Conservation (phyloP, 345 rosid genomes). For the Chamaenerion angustifolium region DNA sequence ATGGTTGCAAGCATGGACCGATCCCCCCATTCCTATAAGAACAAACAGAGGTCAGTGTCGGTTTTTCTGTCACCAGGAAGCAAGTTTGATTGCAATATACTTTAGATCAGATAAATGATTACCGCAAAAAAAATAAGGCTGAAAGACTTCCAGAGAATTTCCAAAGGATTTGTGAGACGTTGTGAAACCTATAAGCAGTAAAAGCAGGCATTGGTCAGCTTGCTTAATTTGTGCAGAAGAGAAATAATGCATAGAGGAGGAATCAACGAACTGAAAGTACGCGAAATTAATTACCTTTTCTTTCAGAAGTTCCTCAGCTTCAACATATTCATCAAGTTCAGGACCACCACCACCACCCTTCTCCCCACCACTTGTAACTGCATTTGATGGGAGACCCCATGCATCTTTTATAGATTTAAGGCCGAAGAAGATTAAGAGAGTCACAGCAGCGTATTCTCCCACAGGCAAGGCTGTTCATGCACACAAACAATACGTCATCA, state of each 20-base stretch:
- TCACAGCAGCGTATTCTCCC: slow-evolving; percentile 92
- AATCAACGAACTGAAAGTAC: neutral
- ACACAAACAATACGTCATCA: too few species aligned
- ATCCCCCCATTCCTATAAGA: slow-evolving; percentile 96
- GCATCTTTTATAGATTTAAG: slow-evolving; percentile 94
- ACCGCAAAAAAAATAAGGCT: slow-evolving; percentile 96
- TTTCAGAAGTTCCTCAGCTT: slow-evolving; percentile 95
- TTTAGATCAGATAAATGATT: slow-evolving; percentile 15
- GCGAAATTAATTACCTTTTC: slow-evolving; percentile 45
- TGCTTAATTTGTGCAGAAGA: neutral
- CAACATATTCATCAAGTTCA: slow-evolving; percentile 68
- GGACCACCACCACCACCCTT: slow-evolving; percentile 36
- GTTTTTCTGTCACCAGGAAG: neutral
- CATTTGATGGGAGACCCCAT: slow-evolving; percentile 69
- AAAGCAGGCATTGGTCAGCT: neutral
- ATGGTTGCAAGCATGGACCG: slow-evolving; percentile 99
- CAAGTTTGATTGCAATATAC: too few species aligned
- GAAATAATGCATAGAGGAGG: neutral
- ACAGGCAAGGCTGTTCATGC: slow-evolving; percentile 62
- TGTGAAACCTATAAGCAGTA: slow-evolving; percentile 38
- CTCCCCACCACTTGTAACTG: slow-evolving; percentile 36
- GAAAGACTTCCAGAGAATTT: slow-evolving; percentile 86
- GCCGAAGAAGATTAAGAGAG: slow-evolving; percentile 86
- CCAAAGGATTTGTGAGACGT: slow-evolving; percentile 75
- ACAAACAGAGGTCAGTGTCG: too few species aligned